Evolutionary conservation across 1,139 yeast genomes (phyloP), one percentile per base, ranked within the genome.

Genomic region (Dujonia santamariae): DNA sequence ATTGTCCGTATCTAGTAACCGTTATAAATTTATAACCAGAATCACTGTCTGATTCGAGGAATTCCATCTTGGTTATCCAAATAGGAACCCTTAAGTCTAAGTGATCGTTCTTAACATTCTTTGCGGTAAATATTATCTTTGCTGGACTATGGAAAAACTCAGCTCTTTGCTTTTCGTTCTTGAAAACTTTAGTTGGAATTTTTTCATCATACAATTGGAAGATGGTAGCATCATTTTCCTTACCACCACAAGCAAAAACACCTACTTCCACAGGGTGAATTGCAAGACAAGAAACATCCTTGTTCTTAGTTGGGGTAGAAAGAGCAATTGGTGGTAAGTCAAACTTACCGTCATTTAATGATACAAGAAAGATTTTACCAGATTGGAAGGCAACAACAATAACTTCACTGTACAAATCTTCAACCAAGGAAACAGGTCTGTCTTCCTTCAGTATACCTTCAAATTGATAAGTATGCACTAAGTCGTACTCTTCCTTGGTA

Each of bases 161-260:
- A 30, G 48, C 15, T 7, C 50, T 39, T 13, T 12, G n/a, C 22
- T 39, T 38, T 6, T 34, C 30, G 12, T 38, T 31, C 19, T 45
- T 35, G 48, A 46, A 46, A 6, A 51, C 26, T n/a, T 48, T 37
- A 25, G 45, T 44, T 32, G 48, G 46, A 14, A 53, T 32, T 15
- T 45, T 50, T 18, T 44, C 44, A 4, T 59, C 58, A 32, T 61
- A 66, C 13, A 81, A 41, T 34, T 66, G 56, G 2, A 78, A 56
- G 15, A 84, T 56, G 40, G 73, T 74, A 3, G 82, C 60, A 46
- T 82, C 83, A 42, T 78, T 76, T 45, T 84, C 88, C 51, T 82
- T 77, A 28, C 94, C 95, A 31, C 92, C 95, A 49, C 63, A 74
- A 0, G 86, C 90, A 56, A 78, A 75, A 2, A 77, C 53, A 15